Base-by-base conservation (phyloP, 2,329 filamentous ascomycete species). In the Pseudogymnoascus verrucosus region DNA sequence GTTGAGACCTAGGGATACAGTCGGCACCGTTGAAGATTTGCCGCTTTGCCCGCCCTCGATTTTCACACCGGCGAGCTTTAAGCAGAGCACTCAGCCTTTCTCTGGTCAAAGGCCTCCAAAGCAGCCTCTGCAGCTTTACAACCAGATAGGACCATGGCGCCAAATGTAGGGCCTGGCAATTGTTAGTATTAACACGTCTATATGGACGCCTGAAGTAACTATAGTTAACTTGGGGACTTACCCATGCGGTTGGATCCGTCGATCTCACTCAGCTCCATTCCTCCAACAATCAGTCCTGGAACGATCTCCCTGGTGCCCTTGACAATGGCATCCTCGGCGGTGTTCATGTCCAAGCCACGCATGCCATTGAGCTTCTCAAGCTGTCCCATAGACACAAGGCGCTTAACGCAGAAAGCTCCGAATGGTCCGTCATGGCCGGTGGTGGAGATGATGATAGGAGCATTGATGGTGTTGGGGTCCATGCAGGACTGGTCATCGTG, bases 391-490 rank as follows among this genome's bases (percentile, higher is more conserved):
- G 87, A 90, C 59, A 96, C 92, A 42, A 96, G 88, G 60, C 92
- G 86, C 84, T 96, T 96, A 75, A 91, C 92, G 68, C 79, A 89
- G 80, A 97, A 97, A 60, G 92, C 92, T 57, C 92, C 93, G 74
- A 96, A 96, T 14, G 92, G 92, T 0, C 84, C 93, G 69, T 97
- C 92, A 72, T 97, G 92, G 61, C 92, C 93, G 0, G 92, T 96
- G 23, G 92, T 96, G 64, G 88, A 91, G 79, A 97, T 89, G 73
- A 96, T 81, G 65, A 96, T 77, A 1, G 92, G 91, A 0, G 91
- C 91, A 74, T 96, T 96, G 84, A 96, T 96, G 71, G 92, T 96
- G 84, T 95, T 96, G 69, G 92, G 92, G 76, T 96, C 93, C 92
- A 96, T 96, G 88, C 92, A 96, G 66, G 86, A 90, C 79, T 96